Evolutionary conservation across 768 basidiomycete genomes (phyloP).

Genomic region (Leccinum sublutescens): DNA sequence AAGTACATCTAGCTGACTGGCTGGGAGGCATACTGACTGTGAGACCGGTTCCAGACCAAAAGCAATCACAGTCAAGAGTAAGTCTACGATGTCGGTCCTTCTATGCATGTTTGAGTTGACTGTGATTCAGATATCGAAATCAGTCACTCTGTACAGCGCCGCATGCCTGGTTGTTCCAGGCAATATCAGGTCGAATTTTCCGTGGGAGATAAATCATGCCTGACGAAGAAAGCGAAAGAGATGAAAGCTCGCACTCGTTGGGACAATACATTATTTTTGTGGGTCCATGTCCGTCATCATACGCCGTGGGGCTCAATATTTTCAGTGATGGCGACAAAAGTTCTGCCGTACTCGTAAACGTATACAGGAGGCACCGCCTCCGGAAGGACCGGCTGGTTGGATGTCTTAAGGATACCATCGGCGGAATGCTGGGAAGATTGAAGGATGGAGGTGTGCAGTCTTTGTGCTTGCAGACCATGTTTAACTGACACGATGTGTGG

Average conservation of each 20-base stretch:
- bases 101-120: background rate
- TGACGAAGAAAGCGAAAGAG: background rate
- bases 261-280: no score
- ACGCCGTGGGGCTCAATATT: no score
- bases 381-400: no score
- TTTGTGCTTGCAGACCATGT: no score
- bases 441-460: no score
- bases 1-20: background rate
- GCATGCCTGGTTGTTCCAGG: background rate
- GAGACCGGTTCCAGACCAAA: background rate
- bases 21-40: background rate
- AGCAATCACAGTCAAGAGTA: background rate
- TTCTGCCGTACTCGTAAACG: background rate
- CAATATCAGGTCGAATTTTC: background rate
- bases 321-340: background rate
- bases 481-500: no score
- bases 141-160: no score
- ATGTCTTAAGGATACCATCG: no score
- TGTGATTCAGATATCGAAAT: no score
- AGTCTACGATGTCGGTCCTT: background rate
- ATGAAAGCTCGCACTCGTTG: background rate
- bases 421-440: no score
- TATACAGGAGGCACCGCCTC: no score
- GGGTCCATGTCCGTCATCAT: background rate
- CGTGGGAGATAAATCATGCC: background rate